Conservation (phyloP, 2,329 filamentous ascomycete species). For the Colletotrichum australisinense region DNA sequence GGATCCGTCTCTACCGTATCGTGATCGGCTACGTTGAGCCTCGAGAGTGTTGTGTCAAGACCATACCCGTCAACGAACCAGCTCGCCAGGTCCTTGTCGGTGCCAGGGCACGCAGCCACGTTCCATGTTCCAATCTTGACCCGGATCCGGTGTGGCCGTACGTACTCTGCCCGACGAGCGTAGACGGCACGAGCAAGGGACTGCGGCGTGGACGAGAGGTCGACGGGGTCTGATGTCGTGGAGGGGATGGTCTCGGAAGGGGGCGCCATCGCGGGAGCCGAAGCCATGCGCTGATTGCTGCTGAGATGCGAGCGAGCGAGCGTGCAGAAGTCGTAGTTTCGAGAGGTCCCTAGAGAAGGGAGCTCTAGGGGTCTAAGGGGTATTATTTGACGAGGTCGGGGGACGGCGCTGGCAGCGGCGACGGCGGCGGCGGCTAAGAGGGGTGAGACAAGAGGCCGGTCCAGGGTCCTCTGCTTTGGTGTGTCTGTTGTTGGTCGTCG, state of each 20-base stretch:
- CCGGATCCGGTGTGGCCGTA: slow-evolving; percentile 77
- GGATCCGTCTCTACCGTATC: slow-evolving; percentile 45
- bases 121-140: slow-evolving; percentile 98
- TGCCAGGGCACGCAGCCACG: slow-evolving; percentile 84
- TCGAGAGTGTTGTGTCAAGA: slow-evolving; percentile 71
- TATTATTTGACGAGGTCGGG: background rate
- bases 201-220: slow-evolving; percentile 59
- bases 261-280: slow-evolving; percentile 17
- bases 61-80: slow-evolving; percentile 90
- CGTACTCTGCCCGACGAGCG: slow-evolving; percentile 83
- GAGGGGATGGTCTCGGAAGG: slow-evolving; percentile 39
- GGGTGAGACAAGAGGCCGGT: slow-evolving; percentile 10
- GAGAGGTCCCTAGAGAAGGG: background rate
- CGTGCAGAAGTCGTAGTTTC: background rate
- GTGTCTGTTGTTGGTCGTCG: slow-evolving; percentile 4
- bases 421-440: background rate
- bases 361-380: background rate
- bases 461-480: background rate
- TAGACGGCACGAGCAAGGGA: slow-evolving; percentile 75
- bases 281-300: slow-evolving; percentile 1
- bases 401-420: background rate
- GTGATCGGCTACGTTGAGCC: slow-evolving; percentile 58
- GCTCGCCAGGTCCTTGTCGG: slow-evolving; percentile 85
- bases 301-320: background rate
- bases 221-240: slow-evolving; percentile 54